Base-by-base conservation (phyloP, 1,139 yeast genomes). In the Candida freyschussii region DNA sequence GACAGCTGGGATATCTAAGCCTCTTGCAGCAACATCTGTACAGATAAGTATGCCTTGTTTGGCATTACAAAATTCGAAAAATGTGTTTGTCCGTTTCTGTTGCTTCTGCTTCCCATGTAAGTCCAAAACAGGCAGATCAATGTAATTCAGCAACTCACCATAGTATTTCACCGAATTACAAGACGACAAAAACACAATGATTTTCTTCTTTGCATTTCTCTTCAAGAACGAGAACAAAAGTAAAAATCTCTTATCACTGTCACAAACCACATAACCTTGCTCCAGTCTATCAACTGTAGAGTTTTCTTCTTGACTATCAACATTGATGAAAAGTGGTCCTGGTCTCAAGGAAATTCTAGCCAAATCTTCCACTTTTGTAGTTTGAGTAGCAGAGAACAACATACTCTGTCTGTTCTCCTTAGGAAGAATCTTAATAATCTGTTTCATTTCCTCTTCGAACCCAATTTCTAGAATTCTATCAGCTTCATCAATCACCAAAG, bases 11-110 rank as follows among this genome's bases (percentile, higher is more conserved):
- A 91, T 86, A 75, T 93, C 99, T 46, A 91, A 89, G 78, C 99
- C 99, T 69, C 98, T 83, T 5, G 98, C 98, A 18, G 98, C 98
- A 44, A 91, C 97, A 65, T 91, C 99, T 2, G 99, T 91, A 36
- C 98, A 91, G 33, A 91, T 73, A 49, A 91, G 64, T 31, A 85
- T 85, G 28, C 98, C 98, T 55, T 81, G 87, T 52, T 82, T 86
- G 39, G 98, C 97, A 52, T 91, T 91, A 67, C 96, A 86, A 63
- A 91, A 91, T 63, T 93, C 98, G 57, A 91, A 89, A 59, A 91
- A 91, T 4, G 98, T 91, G 62, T 91, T 89, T 34, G 98, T 91
- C 60, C 98, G 77, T 67, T 89, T 89, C 61, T 89, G 96, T 65
- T 91, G 99, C 62, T 91, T 93, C 65, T 91, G 98, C 61, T 91